Base-by-base conservation (phyloP, 1,284 basidiomycete species). In the Cutaneotrichosporon spelunceum region DNA sequence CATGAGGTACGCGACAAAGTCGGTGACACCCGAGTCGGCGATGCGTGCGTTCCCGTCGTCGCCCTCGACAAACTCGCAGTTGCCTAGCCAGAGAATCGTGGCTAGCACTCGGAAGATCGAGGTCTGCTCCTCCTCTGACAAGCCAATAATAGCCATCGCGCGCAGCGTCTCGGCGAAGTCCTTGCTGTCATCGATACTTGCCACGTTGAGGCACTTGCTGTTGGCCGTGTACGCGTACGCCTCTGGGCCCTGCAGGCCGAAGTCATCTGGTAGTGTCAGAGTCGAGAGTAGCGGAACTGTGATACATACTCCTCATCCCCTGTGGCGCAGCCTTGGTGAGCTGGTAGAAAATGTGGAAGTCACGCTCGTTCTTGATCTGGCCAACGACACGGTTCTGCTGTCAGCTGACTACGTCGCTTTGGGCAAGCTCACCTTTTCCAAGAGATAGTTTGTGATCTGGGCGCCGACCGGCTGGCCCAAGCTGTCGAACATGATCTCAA, bases 341-440 rank as follows among this genome's bases (percentile, higher is more conserved):
- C 77, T 99, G 96, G 79, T 99, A 99, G 82, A 99, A 99, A 67
- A 99, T 96, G 78, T 99, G 96, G 79, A 99, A 99, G 78, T 96
- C 92, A 65, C 96, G 87, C 80, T 99, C 96, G 70, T 92, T 90
- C 73, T 91, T 89, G 62, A 99, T 92, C 77, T 99, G 96, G 21
- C 93, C 93, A 6, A 98, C 94, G 14, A 99, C 93, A 67, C 96
- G 91, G 58, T 90, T 90, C 81, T 82, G 65, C 23, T 3, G 53
- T 70, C 60, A 70, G 67, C 52, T 27, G n/a, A n/a, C n/a, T 21
- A 24, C 13, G 36, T 16, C 23, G n/a, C 4, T 4, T 58, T 74
- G 24, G 5, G 19, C 21, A 1, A 9, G 19, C 56, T 55, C 24
- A 81, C 82, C 79, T 99, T 99, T 80, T 99, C 96, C 65, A 99